phyloP scores from a whole-genome alignment of 2,329 filamentous ascomycete species.

The Stenocarpella maydis region DNA sequence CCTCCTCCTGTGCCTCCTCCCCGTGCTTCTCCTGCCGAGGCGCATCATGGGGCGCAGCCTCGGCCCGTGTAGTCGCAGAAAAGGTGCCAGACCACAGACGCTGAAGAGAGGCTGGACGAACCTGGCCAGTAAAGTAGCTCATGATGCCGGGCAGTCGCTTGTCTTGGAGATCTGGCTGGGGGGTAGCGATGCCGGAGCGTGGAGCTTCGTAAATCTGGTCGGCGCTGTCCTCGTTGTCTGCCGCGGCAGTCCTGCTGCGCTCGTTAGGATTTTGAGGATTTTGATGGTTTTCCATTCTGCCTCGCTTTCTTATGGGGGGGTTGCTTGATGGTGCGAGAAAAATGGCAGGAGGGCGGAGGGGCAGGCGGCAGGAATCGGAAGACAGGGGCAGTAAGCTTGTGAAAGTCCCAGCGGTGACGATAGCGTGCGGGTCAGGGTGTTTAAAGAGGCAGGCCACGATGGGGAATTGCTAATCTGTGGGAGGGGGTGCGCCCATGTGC shows the following conservation, averaged over 20 bases:
- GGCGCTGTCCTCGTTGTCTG: conserved; percentile 72
- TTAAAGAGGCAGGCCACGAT: conserved; percentile 33
- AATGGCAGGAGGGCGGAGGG: conserved; percentile 33
- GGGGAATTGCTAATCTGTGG: conserved; percentile 36
- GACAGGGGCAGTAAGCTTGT: conserved; percentile 37
- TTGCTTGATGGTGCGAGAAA: conserved; percentile 35
- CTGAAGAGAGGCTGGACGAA: conserved; percentile 85
- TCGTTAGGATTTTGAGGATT: conserved; percentile 60
- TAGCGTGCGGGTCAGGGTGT: conserved; percentile 36
- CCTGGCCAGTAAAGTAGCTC: conserved; percentile 94
- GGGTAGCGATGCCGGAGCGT: conserved; percentile 90
- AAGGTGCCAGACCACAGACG: conserved; percentile 52
- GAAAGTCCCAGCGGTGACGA: conserved; percentile 35
- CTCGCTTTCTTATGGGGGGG: conserved; percentile 36
- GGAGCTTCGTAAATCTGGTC: conserved; percentile 87
- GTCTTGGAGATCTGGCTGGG: conserved; percentile 91
- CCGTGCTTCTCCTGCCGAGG: conserved; percentile 36
- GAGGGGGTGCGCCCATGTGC: conserved; percentile 31
- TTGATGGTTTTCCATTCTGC: conserved; percentile 51
- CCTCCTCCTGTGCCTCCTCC: conserved; percentile 17
- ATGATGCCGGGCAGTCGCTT: conserved; percentile 95
- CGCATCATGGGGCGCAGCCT: conserved; percentile 45
- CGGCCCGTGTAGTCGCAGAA: conserved; percentile 50
- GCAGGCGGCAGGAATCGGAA: conserved; percentile 36
- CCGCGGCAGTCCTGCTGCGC: conserved; percentile 60